Conservation (phyloP, 2,329 filamentous ascomycete genomes). For the Neofusicoccum cordaticola region DNA sequence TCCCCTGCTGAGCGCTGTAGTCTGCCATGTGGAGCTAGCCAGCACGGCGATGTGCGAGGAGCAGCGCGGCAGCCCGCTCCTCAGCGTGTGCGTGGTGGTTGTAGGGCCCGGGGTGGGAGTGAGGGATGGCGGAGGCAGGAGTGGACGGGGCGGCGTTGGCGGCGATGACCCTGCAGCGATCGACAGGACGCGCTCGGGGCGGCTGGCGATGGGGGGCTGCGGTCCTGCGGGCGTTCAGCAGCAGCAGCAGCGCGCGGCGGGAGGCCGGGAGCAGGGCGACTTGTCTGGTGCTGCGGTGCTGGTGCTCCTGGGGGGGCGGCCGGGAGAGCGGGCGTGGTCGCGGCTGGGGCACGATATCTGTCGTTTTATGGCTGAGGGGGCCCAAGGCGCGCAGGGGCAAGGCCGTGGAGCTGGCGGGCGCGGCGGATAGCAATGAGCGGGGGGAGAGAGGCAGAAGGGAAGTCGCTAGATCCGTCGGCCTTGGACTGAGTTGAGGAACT, state of each 20-base stretch:
- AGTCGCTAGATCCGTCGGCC: conserved; percentile 5
- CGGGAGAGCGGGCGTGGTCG: conserved; percentile 13
- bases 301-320: conserved; percentile 12
- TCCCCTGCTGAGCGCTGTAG: conserved; percentile 60
- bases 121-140: conserved; percentile 11
- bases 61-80: conserved; percentile 14
- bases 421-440: conserved; percentile 3
- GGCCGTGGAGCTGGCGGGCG: conserved; percentile 2
- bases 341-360: conserved; percentile 14
- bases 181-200: conserved; percentile 12
- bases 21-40: conserved; percentile 54
- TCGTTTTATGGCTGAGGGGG: conserved; percentile 13
- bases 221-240: neutral
- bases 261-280: neutral
- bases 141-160: conserved; percentile 10
- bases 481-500: conserved; percentile 7
- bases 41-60: conserved; percentile 16
- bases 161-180: conserved; percentile 12
- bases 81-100: conserved; percentile 5
- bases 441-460: neutral
- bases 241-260: neutral
- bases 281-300: neutral
- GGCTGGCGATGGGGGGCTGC: neutral
- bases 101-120: conserved; percentile 2
- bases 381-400: conserved; percentile 7